Base-by-base conservation (phyloP, 768 basidiomycete species). In the Mycena alexandri region DNA sequence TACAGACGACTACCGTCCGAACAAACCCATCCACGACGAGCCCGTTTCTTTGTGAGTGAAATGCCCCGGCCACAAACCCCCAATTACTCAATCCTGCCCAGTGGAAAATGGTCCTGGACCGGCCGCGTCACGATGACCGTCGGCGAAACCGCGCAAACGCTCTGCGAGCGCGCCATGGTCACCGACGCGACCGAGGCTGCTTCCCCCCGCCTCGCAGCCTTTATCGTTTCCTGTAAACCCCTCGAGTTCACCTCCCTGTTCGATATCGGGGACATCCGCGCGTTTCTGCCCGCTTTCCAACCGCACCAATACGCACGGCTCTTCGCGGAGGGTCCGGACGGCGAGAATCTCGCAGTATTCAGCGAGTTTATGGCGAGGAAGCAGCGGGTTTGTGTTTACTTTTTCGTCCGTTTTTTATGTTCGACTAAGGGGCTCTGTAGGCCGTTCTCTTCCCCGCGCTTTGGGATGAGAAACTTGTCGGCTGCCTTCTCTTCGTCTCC, bases 291-390 rank as follows among this genome's bases (percentile, higher is more conserved):
- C 7, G 19, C 2, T 6, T 68, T 29, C 61, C 19, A 52, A 11
- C 44, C 51, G 16, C 67, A 63, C 13, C 67, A 68, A 51, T 68
- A 53, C 12, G 67, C 67, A 24, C 61, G 50, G 5, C 61, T 68
- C 34, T 11, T 14, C 6, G 55, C 56, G 16, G n/a, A 58, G 4
- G 61, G 54, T 2, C 1, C 21, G 5, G 61, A 53, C 8, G 43
- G 8, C 2, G 54, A 51, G 9, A 36, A 41, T 5, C 38, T 68
- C 25, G 1, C 41, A 1, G 42, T 59, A 1, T 43, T 68, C n/a
- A n/a, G n/a, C 4, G 11, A 42, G 3, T 68, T 53, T 21, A 29
- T 68, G 55, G 6, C n/a, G 3, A 41, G 29, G 5, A 63, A 62
- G 29, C 24, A 29, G 7, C 38, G 44, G 55, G 67, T 68, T 8